Conservation (phyloP, 2,329 filamentous ascomycete genomes). For the Beauveria medogensis region DNA sequence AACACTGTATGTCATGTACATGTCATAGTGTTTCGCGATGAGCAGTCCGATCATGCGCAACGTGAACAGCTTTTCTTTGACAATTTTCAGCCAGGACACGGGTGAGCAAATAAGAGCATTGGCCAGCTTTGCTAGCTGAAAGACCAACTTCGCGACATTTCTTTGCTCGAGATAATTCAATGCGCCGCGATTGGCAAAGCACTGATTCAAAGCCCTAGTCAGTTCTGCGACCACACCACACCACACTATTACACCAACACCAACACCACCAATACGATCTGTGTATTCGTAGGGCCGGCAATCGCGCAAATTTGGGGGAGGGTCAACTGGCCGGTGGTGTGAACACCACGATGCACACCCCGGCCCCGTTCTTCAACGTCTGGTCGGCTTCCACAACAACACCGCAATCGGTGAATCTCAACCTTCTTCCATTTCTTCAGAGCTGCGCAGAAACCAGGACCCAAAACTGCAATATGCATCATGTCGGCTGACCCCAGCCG, state of each 20-base stretch:
- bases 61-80: too few species aligned
- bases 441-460: not conserved
- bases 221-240: not conserved
- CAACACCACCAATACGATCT: not conserved
- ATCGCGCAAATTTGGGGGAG: constrained; percentile 3
- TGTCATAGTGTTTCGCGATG: not conserved
- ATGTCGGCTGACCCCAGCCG: not conserved
- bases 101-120: too few species aligned
- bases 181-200: constrained; percentile 1
- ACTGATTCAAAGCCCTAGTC: not conserved
- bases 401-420: not conserved
- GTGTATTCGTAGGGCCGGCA: not conserved
- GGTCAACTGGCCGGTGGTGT: not conserved
- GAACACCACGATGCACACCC: constrained; percentile 5
- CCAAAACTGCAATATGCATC: not conserved
- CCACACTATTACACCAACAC: not conserved
- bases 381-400: not conserved
- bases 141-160: not conserved
- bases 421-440: not conserved
- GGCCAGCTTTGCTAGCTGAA: too few species aligned
- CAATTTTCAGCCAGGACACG: too few species aligned
- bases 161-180: not conserved
- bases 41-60: not conserved
- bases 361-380: not conserved
- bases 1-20: not conserved